A percentile compares a stretch with the other conserved stretches of the same genome.
phyloP scores from a whole-genome alignment of 2,329 filamentous ascomycete species.

The Botrytis elliptica region DNA sequence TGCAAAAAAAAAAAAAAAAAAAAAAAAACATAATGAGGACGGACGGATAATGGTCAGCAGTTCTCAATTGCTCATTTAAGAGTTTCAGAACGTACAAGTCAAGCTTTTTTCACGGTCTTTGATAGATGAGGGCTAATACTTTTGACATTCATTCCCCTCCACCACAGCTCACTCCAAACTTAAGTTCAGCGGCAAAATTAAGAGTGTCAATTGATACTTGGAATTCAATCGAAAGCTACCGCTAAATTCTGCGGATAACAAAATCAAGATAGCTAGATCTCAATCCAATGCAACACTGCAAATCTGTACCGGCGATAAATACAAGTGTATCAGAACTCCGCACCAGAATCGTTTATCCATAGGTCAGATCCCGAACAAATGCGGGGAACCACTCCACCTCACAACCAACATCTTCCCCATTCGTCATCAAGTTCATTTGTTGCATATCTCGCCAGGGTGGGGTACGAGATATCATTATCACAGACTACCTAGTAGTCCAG shows the following conservation, averaged over 20 bases:
- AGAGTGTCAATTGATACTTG: neutral
- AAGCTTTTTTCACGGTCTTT: neutral
- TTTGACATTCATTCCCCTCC: neutral
- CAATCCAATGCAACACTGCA: neutral
- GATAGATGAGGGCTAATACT: neutral
- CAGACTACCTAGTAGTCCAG: neutral
- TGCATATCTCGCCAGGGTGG: neutral
- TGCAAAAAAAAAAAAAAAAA: too few species aligned
- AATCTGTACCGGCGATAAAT: neutral
- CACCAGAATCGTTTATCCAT: neutral
- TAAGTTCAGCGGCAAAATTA: neutral
- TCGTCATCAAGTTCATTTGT: neutral
- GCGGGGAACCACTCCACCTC: neutral
- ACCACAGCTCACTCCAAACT: neutral
- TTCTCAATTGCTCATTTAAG: neutral
- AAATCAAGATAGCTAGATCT: neutral
- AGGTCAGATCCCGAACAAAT: neutral
- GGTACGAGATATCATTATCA: neutral
- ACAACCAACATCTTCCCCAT: neutral
- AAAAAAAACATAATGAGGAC: too few species aligned
- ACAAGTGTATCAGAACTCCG: neutral
- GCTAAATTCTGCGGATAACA: neutral
- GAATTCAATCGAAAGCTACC: neutral
- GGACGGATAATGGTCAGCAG: too few species aligned
- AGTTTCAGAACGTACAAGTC: accelerated